Percentiles rank a stretch among this genome's conserved stretches.
Evolutionary conservation across 495 filamentous ascomycete genomes (phyloP).

Genomic region (Aspergillus panamensis): DNA sequence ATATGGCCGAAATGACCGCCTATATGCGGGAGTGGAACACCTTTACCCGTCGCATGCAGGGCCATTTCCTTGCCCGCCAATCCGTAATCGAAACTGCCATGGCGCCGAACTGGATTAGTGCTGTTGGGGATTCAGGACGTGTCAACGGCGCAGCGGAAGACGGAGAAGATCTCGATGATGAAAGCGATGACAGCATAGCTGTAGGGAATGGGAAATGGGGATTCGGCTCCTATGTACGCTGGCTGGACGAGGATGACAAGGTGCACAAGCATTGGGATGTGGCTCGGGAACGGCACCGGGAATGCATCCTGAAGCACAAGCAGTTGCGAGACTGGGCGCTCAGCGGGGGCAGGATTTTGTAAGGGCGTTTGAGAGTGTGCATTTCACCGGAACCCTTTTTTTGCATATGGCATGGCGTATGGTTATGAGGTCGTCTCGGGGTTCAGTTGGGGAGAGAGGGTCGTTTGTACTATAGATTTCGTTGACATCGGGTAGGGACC

Average conservation of each 20-base stretch:
- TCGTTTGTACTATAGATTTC: background rate
- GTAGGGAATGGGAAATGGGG: constrained; percentile 39
- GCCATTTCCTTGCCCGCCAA: constrained; percentile 65
- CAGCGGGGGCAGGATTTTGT: constrained; percentile 36
- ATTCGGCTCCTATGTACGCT: constrained; percentile 55
- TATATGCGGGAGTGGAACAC: constrained; percentile 69
- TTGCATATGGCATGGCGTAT: constrained; percentile 12
- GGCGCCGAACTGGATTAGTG: constrained; percentile 53
- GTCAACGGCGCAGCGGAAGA: constrained; percentile 15
- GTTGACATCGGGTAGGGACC: constrained; percentile 4
- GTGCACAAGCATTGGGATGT: constrained; percentile 63
- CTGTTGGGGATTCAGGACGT: constrained; percentile 46
- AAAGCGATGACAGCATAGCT: constrained; percentile 29
- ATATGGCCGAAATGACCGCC: constrained; percentile 56
- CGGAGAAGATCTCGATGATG: constrained; percentile 15
- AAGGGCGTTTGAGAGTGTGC: constrained; percentile 1
- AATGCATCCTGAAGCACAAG: constrained; percentile 57
- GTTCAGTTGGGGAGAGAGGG: background rate
- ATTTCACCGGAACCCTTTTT: background rate
- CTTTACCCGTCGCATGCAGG: constrained; percentile 62
- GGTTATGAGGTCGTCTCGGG: background rate
- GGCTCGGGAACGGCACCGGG: constrained; percentile 60
- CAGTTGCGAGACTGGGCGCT: constrained; percentile 51
- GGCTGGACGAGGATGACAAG: constrained; percentile 59
- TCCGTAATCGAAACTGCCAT: constrained; percentile 47